A percentile compares a stretch with the other conserved stretches of the same genome.
Evolutionary conservation across 495 filamentous ascomycete genomes (phyloP).

Genomic region (Aspergillus carlsbadensis): DNA sequence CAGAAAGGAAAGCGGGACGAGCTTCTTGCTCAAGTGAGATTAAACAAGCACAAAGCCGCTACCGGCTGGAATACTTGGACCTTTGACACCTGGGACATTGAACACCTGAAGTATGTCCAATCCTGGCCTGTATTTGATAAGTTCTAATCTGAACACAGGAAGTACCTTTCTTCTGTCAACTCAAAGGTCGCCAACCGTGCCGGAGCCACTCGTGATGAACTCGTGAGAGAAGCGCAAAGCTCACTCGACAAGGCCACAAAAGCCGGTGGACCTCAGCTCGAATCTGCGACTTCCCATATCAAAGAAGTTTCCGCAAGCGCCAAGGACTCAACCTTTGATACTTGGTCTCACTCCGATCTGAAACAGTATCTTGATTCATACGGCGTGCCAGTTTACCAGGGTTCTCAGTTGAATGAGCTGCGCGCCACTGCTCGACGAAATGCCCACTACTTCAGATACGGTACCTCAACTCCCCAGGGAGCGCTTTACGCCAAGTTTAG

Average conservation of each 20-base stretch:
- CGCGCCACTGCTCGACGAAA: slow-evolving; percentile 68
- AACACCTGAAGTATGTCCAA: slow-evolving; percentile 64
- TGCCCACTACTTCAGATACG: slow-evolving; percentile 74
- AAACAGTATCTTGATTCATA: slow-evolving; percentile 82
- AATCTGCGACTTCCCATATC: slow-evolving; percentile 72
- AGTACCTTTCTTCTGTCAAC: slow-evolving; percentile 67
- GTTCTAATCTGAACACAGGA: slow-evolving; percentile 39
- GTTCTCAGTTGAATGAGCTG: slow-evolving; percentile 63
- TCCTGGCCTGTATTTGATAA: background rate
- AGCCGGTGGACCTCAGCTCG: slow-evolving; percentile 64
- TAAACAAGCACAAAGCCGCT: slow-evolving; percentile 69
- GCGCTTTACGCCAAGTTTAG: slow-evolving; percentile 65
- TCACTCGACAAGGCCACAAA: slow-evolving; percentile 69
- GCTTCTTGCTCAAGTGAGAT: slow-evolving; percentile 71
- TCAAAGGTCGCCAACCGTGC: slow-evolving; percentile 65
- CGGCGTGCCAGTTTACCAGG: slow-evolving; percentile 71
- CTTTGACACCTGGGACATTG: slow-evolving; percentile 78
- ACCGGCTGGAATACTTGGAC: slow-evolving; percentile 75
- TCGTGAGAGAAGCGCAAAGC: slow-evolving; percentile 68
- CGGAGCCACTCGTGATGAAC: slow-evolving; percentile 67
- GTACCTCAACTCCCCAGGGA: slow-evolving; percentile 62
- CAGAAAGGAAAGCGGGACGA: slow-evolving; percentile 76
- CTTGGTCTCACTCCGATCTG: slow-evolving; percentile 78
- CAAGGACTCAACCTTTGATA: slow-evolving; percentile 72
- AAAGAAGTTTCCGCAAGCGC: slow-evolving; percentile 64